phyloP scores from a whole-genome alignment of 1,284 basidiomycete species.

The Microbotryomycetes sp. region DNA sequence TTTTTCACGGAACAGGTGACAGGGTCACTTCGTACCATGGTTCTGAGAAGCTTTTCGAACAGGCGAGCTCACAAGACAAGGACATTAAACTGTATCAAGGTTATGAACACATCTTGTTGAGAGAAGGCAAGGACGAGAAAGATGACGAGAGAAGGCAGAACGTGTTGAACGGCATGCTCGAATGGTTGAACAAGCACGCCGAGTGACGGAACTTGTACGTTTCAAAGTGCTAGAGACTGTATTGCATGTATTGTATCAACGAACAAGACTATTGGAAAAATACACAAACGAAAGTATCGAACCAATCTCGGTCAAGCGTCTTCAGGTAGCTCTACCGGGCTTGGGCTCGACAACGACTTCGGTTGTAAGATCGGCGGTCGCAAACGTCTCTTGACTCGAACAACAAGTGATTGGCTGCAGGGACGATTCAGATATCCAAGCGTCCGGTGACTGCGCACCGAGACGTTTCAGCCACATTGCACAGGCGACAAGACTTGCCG shows the following conservation, averaged over 20 bases:
- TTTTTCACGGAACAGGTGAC: conserved; percentile 34
- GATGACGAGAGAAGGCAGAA: conserved; percentile 33
- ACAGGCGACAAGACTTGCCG: background rate
- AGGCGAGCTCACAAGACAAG: conserved; percentile 17
- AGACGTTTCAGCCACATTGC: no score
- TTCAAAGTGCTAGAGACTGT: no score
- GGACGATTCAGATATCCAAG: background rate
- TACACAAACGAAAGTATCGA: no score
- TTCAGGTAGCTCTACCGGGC: no score
- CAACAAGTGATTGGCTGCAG: background rate
- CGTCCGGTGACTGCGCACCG: background rate
- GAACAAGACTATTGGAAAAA: no score
- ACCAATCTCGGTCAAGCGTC: no score
- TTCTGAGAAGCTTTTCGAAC: conserved; percentile 9
- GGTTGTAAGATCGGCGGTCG: background rate
- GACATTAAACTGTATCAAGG: conserved; percentile 26
- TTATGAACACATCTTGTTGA: conserved; percentile 32
- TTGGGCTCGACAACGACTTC: background rate
- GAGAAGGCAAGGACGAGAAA: conserved; percentile 30
- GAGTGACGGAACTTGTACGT: no score
- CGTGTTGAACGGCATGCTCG: conserved; percentile 33
- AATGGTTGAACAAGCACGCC: conserved; percentile 32
- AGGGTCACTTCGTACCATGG: conserved; percentile 25
- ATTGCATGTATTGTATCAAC: no score
- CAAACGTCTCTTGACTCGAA: background rate